Evolutionary conservation across 768 basidiomycete genomes (phyloP).

Genomic region (Calocybe gangraenosa): DNA sequence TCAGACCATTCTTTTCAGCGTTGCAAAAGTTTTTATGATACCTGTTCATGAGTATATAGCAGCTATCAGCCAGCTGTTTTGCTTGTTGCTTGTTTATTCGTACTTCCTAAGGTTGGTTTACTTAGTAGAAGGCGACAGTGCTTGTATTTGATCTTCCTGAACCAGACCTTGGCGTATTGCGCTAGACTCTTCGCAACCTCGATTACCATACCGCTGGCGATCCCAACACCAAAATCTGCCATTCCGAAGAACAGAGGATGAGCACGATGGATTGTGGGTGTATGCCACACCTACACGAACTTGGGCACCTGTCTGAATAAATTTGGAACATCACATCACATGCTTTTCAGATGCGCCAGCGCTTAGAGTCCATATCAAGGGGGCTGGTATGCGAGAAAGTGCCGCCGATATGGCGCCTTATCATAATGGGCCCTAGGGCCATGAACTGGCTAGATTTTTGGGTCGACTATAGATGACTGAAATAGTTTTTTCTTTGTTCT

Average conservation of each 20-base stretch:
- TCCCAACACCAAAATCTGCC: not conserved
- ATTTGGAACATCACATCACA: too few species aligned
- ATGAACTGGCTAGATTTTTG: too few species aligned
- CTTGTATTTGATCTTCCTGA: not conserved
- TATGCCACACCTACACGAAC: too few species aligned
- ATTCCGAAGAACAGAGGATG: not conserved
- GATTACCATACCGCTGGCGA: not conserved
- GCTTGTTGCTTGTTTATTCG: not conserved
- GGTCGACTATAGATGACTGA: too few species aligned
- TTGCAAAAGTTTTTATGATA: not conserved
- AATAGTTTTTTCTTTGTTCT: too few species aligned
- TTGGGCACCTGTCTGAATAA: too few species aligned
- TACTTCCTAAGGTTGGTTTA: not conserved
- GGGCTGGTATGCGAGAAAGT: too few species aligned
- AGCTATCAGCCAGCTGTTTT: not conserved
- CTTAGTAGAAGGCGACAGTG: not conserved
- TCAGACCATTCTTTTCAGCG: not conserved
- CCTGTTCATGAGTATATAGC: not conserved
- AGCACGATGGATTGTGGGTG: not conserved
- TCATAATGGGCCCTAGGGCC: too few species aligned
- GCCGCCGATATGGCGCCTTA: too few species aligned
- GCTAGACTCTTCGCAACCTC: not conserved
- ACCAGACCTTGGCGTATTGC: not conserved
- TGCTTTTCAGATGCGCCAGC: too few species aligned
- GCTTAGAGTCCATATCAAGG: too few species aligned